Evolutionary conservation across 2,329 filamentous ascomycete genomes (phyloP).

Genomic region (Didymella exigua): DNA sequence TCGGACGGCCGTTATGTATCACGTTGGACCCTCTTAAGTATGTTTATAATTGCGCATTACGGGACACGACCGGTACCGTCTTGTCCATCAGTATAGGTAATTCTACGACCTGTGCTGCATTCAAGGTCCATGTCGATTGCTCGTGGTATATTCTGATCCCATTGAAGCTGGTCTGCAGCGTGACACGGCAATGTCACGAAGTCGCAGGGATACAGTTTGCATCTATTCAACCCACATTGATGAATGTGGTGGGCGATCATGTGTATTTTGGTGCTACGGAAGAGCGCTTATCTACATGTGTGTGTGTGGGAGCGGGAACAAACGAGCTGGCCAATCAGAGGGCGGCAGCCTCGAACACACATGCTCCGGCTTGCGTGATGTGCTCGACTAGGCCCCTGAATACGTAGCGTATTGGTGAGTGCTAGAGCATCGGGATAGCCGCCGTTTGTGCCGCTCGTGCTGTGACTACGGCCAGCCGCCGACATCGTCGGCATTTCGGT

Average conservation of each 20-base stretch:
- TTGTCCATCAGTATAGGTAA: too few relatives aligned
- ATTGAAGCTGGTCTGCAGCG: background rate
- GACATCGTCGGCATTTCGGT: constrained; percentile 11
- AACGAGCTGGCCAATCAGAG: too few relatives aligned
- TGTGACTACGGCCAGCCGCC: background rate
- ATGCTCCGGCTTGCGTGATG: background rate
- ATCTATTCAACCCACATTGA: background rate
- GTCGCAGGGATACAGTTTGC: background rate
- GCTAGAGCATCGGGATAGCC: constrained; percentile 1
- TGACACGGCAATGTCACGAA: background rate
- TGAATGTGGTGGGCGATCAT: too few relatives aligned
- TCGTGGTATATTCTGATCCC: background rate
- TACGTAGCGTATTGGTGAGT: background rate
- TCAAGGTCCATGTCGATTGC: background rate
- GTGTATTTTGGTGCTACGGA: too few relatives aligned
- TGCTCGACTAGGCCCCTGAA: background rate
- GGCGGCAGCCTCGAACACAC: too few relatives aligned
- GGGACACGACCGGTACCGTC: background rate
- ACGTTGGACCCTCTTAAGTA: too few relatives aligned
- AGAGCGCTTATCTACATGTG: too few relatives aligned
- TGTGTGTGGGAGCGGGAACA: too few relatives aligned
- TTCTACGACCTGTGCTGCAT: background rate
- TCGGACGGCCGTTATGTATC: too few relatives aligned
- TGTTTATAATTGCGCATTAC: too few relatives aligned
- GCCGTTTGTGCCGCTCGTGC: background rate